Base-by-base conservation (phyloP, 495 filamentous ascomycete genomes). In the Xylaria flabelliformis region DNA sequence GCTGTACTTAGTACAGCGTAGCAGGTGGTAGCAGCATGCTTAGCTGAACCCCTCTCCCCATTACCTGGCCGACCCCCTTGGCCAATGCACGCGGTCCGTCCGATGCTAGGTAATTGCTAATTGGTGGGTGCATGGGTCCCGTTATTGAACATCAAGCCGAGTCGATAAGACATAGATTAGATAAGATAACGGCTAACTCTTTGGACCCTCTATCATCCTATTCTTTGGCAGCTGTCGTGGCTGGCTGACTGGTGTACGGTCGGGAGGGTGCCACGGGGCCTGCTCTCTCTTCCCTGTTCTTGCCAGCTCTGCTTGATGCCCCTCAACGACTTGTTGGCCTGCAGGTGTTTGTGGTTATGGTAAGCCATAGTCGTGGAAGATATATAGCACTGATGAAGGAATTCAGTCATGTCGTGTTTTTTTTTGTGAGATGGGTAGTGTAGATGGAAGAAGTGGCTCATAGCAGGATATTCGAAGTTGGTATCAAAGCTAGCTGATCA, bases 151-250 rank as follows among this genome's bases (percentile, higher is more conserved):
- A 74, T 71, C 10, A 13, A 9, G 41, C 69, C 51, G 34, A 59
- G 41, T 15, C 55, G 77, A 77, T 79, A 77, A 79, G 77, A 79
- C 74, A 74, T 73, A 53, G 75, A 67, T 69, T 67, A 74, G 74
- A 63, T 70, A 61, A 70, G 67, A 69, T 69, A 69, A 46, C 2
- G 21, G 17, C 7, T 55, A 8, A 15, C 46, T 12, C n/a, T n/a
- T n/a, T n/a, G n/a, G n/a, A n/a, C n/a, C n/a, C n/a, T n/a, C n/a
- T 5, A 21, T 50, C 29, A 51, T 2, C 17, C 24, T 4, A 0
- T 8, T 19, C 9, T 36, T 26, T 24, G 61, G 26, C 61, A 64
- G 61, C 39, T 64, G 59, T 21, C 58, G 12, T 0, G 34, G n/a
- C 36, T 21, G 61, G 12, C 12, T 12, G n/a, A 64, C 29, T 41